Base-by-base conservation (phyloP, 306 rosid genomes). In the Ormosia emarginata region DNA sequence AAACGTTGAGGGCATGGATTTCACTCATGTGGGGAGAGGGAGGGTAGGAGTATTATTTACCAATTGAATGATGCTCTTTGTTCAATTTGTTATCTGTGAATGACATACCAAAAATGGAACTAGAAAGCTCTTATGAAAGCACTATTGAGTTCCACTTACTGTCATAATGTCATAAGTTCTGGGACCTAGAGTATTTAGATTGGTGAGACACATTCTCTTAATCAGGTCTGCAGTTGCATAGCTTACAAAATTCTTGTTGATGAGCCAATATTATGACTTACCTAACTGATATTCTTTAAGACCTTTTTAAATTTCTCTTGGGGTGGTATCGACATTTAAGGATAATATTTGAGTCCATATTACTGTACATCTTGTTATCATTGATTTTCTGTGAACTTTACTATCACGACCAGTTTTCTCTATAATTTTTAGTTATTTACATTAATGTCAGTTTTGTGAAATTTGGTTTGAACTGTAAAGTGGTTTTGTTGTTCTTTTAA, bases 151-250 rank as follows among this genome's bases (percentile, higher is more conserved):
- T 6, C 11, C 11, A 10, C 32, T 9, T 39, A 39, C 18, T 15
- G 3, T 32, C n/a, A n/a, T n/a, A n/a, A n/a, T n/a, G n/a, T n/a
- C n/a, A n/a, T n/a, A 32, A 88, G 93, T 88, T 87, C 93, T 83
- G 97, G 94, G 79, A 85, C 92, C 17, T 92, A 83, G 82, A 75
- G 39, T 82, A 65, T 79, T 75, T 85, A 56, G 66, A 82, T 81
- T 74, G 92, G 97, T 92, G 85, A 87, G 89, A 79, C 30, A 57
- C 63, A 57, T 79, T 85, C 57, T 82, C 69, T 81, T 83, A 33
- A 67, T 36, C 41, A 29, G 55, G 41, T 32, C 62, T 79, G 59
- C 47, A n/a, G 64, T 65, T 66, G 46, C 81, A 9, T 86, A 18
- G 37, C 80, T 65, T 76, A 30, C 32, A 74, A 75, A 46, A 53